Percentiles rank a stretch among this genome's conserved stretches.
Evolutionary conservation across 1,284 basidiomycete genomes (phyloP).

Genomic region (Farysia itapuensis): DNA sequence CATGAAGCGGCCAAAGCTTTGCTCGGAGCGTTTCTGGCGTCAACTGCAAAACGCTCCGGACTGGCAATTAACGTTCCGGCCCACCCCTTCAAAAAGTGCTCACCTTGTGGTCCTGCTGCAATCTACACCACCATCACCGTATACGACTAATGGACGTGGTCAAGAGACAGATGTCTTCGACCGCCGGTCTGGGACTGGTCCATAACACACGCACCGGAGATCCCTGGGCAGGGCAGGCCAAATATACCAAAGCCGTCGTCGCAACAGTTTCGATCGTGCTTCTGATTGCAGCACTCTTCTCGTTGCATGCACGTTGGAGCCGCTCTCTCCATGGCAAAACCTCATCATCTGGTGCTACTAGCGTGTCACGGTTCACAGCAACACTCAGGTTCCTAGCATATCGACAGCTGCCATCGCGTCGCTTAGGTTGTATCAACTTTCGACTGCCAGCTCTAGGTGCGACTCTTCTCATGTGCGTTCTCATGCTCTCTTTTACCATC

Average conservation of each 20-base stretch:
- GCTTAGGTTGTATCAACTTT: slow-evolving; percentile 20
- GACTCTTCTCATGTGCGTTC: slow-evolving; percentile 17
- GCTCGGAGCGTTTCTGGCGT: too few species aligned
- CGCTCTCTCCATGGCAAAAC: neutral
- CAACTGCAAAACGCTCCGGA: too few species aligned
- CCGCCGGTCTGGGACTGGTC: slow-evolving; percentile 22
- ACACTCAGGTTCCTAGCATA: slow-evolving; percentile 18
- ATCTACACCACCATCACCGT: too few species aligned
- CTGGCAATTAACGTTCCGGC: too few species aligned
- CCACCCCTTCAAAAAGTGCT: too few species aligned
- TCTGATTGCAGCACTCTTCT: slow-evolving; percentile 4
- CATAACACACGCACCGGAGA: slow-evolving; percentile 25
- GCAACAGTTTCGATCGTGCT: slow-evolving; percentile 24
- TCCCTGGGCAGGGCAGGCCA: slow-evolving; percentile 34
- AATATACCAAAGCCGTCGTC: slow-evolving; percentile 32
- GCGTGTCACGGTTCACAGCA: slow-evolving; percentile 4
- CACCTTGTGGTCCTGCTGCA: too few species aligned
- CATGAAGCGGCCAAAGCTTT: too few species aligned
- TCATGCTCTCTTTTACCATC: slow-evolving; percentile 34
- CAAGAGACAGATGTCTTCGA: slow-evolving; percentile 16
- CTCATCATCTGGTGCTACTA: too few species aligned
- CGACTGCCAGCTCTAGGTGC: slow-evolving; percentile 32
- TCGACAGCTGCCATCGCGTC: slow-evolving; percentile 10
- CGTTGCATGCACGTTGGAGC: slow-evolving; percentile 8
- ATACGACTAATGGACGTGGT: slow-evolving; percentile 9